Evolutionary conservation across 495 filamentous ascomycete genomes (phyloP).

Genomic region (Pseudoneurospora amorphoporcata): DNA sequence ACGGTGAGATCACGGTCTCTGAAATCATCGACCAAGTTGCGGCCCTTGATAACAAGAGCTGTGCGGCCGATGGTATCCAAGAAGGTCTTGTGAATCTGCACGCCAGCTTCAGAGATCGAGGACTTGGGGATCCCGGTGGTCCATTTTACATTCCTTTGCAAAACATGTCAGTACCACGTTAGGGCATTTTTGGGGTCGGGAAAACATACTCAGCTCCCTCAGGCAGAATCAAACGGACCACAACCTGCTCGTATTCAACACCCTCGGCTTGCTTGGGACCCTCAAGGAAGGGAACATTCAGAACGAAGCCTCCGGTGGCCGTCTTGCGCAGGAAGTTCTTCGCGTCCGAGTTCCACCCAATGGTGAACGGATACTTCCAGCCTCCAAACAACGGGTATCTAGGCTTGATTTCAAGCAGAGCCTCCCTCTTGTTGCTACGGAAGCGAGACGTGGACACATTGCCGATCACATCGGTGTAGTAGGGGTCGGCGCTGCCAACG

Average conservation of each 20-base stretch:
- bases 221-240: constrained; percentile 74
- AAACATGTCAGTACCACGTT: background rate
- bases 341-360: constrained; percentile 88
- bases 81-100: constrained; percentile 56
- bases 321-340: constrained; percentile 60
- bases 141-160: constrained; percentile 55
- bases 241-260: constrained; percentile 70
- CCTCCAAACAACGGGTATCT: constrained; percentile 89
- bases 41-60: constrained; percentile 66
- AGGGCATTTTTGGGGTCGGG: background rate
- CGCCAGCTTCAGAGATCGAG: constrained; percentile 46
- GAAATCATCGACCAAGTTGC: constrained; percentile 80
- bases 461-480: constrained; percentile 94
- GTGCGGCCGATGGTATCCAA: constrained; percentile 91
- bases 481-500: constrained; percentile 69
- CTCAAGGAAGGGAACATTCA: constrained; percentile 93
- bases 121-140: constrained; percentile 49
- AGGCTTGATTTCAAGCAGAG: constrained; percentile 78
- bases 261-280: constrained; percentile 79
- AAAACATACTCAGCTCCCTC: constrained; percentile 77
- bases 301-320: constrained; percentile 57
- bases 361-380: constrained; percentile 93
- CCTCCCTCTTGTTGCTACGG: constrained; percentile 67
- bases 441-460: constrained; percentile 93
- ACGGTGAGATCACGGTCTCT: constrained; percentile 73